Base-by-base conservation (phyloP, 2,329 filamentous ascomycete genomes). In the Fusarium succisae region DNA sequence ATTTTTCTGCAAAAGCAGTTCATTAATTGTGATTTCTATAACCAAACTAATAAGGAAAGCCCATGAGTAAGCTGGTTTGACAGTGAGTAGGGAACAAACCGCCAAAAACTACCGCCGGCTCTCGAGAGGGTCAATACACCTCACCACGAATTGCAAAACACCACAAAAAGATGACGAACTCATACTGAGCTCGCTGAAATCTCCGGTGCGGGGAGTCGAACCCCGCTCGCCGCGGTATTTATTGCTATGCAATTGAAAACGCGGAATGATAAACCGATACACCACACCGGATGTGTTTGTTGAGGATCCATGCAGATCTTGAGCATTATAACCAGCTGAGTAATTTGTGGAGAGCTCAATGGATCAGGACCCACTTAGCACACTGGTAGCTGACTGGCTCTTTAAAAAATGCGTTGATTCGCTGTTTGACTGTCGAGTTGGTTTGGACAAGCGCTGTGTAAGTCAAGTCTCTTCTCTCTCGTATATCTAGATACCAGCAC, bases 231-330 rank as follows among this genome's bases (percentile, higher is more conserved):
- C 72, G 72, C 72, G 72, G 72, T 7, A 22, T 26, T 68, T 53
- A 38, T 54, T 39, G 24, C 35, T 13, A 7, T 45, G 7, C 24
- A 45, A 20, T 53, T 75, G 72, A 75, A 75, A 75, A 75, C 72
- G 72, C 72, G 72, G 72, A 61, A 75, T 75, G 72, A 60, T 75
- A 73, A 54, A 64, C 72, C 72, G 72, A 72, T 74, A 74, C 72
- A 74, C 72, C 69, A 74, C 65, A 70, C 69, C 72, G 72, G 72
- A 74, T 72, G 30, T 35, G 43, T 39, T 59, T 51, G 45, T 58
- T 72, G 38, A 37, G 22, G 7, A 35, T 2, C n/a, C 7, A 5
- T 2, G 7, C 2, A 8, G 2, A 8, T 39, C 3, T 47, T n/a
- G 3, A 0, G 0, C 0, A 1, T 0, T 66, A 51, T 67, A 22